Evolutionary conservation across 1,139 yeast genomes (phyloP), one percentile per base, ranked within the genome.

Genomic region (Saccharomyces hybrid): DNA sequence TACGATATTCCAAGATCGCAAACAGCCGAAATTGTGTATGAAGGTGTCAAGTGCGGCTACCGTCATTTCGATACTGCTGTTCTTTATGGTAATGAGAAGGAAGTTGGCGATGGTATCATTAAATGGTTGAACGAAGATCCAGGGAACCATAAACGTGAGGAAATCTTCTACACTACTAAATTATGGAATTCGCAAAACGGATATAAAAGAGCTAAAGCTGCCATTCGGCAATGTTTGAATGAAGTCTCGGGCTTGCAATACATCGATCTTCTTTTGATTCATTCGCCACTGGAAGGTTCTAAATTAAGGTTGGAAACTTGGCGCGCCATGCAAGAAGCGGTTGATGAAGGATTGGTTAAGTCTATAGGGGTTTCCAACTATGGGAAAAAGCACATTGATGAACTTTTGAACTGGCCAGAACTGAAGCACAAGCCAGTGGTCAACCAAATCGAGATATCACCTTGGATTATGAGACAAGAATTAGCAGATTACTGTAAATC

Each of bases 141-240:
- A 0, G 58, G 57, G 4, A 59, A 71, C 19, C 70, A 76, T 51
- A 74, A 75, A 55, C 72, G 95, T 50, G 73, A 72, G 48, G 90
- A 86, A 34, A 79, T 88, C 25, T 84, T 81, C 62, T 86, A 83
- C 66, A 84, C 93, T 5, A 83, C 95, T 34, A 87, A 87, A 68
- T 70, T 86, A 41, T 77, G 83, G 80, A 77, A 80, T 60, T 71
- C 74, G 32, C 79, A 80, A 61, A 80, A 81, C 58, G 88, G 86
- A 0, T 85, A 85, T 66, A 77, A 78, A 13, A 73, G 74, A 41
- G 81, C 90, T 7, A 78, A 78, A 59, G 61, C 62, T 38, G 87
- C 85, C 7, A 80, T 86, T 52, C 68, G 73, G 51, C 71, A 70
- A 46, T 78, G 82, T 46, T 59, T 84, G 51, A 75, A 71, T 2